phyloP scores from a whole-genome alignment of 2,329 filamentous ascomycete species.

The Colletotrichum spaethianum region DNA sequence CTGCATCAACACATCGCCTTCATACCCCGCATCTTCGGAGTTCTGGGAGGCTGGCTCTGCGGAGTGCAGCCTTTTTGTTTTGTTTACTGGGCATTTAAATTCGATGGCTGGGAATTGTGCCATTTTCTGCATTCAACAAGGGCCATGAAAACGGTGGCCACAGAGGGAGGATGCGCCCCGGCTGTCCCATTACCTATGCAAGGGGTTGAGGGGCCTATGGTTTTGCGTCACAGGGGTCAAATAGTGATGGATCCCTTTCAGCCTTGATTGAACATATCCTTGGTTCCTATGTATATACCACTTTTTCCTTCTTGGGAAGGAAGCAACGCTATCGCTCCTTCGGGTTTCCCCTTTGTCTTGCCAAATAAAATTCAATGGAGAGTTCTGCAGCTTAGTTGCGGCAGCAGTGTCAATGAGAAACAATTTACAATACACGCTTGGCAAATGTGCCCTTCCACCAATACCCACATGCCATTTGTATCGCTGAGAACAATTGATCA shows the following conservation, averaged over 20 bases:
- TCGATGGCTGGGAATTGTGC: conserved; percentile 32
- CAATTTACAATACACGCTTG: background rate
- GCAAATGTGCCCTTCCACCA: background rate
- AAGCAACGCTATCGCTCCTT: background rate
- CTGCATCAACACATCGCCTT: conserved; percentile 41
- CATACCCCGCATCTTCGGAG: conserved; percentile 42
- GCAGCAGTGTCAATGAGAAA: conserved; percentile 3
- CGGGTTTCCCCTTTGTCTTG: conserved; percentile 31
- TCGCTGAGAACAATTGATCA: background rate
- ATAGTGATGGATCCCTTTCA: conserved; percentile 19
- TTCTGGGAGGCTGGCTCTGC: conserved; percentile 40
- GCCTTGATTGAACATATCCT: conserved; percentile 38
- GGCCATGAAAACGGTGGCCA: background rate
- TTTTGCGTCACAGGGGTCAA: conserved; percentile 1
- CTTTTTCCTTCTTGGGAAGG: conserved; percentile 15
- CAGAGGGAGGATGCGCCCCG: conserved; percentile 3
- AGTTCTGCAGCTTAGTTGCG: conserved; percentile 6
- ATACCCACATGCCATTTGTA: background rate
- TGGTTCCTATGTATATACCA: conserved; percentile 38
- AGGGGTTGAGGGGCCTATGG: background rate
- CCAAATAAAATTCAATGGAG: conserved; percentile 1
- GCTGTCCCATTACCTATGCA: conserved; percentile 9
- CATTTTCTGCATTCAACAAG: conserved; percentile 38
- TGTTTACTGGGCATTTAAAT: conserved; percentile 34
- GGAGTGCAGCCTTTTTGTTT: conserved; percentile 31